Evolutionary conservation across 2,329 filamentous ascomycete species (phyloP), one percentile per base, ranked within the genome.

Genomic region (Boeremia exigua): DNA sequence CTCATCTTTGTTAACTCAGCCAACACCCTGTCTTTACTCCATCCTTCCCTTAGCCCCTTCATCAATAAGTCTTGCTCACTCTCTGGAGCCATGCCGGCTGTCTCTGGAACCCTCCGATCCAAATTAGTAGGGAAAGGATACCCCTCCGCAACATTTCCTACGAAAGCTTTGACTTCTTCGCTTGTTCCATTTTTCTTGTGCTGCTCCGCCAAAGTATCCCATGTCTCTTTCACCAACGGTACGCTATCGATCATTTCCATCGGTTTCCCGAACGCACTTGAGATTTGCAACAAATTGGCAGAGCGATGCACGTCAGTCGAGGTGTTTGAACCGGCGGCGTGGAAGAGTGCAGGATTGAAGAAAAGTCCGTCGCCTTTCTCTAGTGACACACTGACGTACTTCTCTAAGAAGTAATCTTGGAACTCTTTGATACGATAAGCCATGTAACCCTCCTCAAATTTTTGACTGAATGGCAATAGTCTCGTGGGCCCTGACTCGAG

Each of bases 61-160:
- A 77, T 40, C 28, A 87, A 56, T 11, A 86, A 38, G 49, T 84
- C 80, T 64, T 86, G 81, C 72, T 87, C 84, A 57, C 81, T 85
- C 64, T 81, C 79, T 3, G 85, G 85, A 9, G 84, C 84, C 85
- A 87, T 86, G 0, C 81, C 84, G 38, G 80, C 80, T 0, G 80
- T 80, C 28, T 78, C 80, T 0, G 85, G 85, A 1, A 84, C 80
- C 43, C 84, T 78, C 2, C 73, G 78, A 63, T 88, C 85, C 44
- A 88, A 60, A 68, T 88, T 87, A 6, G 84, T 87, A 0, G 85
- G 85, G 57, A 88, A 88, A 1, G 84, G 81, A 68, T 87, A 87
- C 0, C 84, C 85, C 30, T 86, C 82, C 0, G 76, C 83, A 5
- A 87, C 72, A 11, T 83, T 81, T 4, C 74, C 68, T 0, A 87